A percentile compares a stretch with the other conserved stretches of the same genome.
Conservation (phyloP, 2,329 filamentous ascomycete species). For the Aplosporella prunicola region DNA sequence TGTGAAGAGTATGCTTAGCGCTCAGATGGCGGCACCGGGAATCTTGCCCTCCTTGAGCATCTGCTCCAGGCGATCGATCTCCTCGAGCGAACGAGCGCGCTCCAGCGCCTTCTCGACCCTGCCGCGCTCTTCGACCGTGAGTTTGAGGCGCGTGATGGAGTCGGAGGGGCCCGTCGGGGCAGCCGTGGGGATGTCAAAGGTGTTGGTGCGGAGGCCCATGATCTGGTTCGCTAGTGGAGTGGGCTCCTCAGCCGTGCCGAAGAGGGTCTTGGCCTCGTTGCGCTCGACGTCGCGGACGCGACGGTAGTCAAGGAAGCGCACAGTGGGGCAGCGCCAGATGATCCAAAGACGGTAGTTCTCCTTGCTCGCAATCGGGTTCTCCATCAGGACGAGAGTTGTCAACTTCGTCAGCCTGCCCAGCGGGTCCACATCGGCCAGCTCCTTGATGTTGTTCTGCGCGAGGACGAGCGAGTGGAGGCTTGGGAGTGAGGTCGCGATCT, state of each 20-base stretch:
- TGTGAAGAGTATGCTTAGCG: no score
- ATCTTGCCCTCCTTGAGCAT: conserved; percentile 68
- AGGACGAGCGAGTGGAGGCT: conserved; percentile 75
- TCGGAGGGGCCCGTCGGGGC: conserved; percentile 40
- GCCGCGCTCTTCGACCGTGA: conserved; percentile 83
- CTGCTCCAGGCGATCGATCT: conserved; percentile 85
- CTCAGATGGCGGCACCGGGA: no score
- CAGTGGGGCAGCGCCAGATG: conserved; percentile 72
- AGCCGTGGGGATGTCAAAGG: conserved; percentile 52
- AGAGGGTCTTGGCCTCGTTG: conserved; percentile 64
- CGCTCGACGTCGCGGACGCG: conserved; percentile 87
- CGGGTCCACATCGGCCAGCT: conserved; percentile 82
- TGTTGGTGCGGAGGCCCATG: conserved; percentile 71
- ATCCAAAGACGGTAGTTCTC: conserved; percentile 94
- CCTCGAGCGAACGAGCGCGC: conserved; percentile 78
- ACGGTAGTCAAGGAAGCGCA: conserved; percentile 85
- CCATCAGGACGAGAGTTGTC: conserved; percentile 70
- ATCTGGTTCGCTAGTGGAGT: conserved; percentile 73
- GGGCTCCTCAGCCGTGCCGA: conserved; percentile 69
- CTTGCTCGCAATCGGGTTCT: conserved; percentile 86
- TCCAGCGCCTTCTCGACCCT: conserved; percentile 77
- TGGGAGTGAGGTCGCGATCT: conserved; percentile 65
- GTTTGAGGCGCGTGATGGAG: conserved; percentile 61
- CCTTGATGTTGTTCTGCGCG: conserved; percentile 69
- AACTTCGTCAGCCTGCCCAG: conserved; percentile 58